Evolutionary conservation across 192 early-diverging fungal species (phyloP), one percentile per base, ranked within the genome.

Genomic region (Podila clonocystis): DNA sequence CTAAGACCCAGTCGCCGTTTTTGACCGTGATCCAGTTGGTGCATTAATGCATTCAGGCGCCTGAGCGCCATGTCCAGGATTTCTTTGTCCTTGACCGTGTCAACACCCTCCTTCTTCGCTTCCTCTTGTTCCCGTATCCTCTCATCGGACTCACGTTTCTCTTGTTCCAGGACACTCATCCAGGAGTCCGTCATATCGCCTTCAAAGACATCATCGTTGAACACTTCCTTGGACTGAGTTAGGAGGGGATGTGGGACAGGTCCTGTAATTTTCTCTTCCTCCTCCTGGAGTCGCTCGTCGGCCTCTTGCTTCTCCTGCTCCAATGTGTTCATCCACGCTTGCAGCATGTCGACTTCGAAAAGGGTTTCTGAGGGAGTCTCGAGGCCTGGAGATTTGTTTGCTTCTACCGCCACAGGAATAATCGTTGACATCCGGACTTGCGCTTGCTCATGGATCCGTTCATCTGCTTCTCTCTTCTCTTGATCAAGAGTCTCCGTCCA

Each of bases 401-500:
- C 8, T 45, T 12, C 41, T 45, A 17, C 3, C 41, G 41, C 41
- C 13, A 17, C 13, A 45, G 41, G 41, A 15, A 45, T 15, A 45
- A 45, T 8, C 15, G 41, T 12, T 45, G 41, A 17, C 41, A 45
- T 17, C 13, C 13, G 41, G 13, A 41, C 38, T 41, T 9, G 38
- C 38, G 41, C 15, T 45, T 12, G 41, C 41, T 45, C 41, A 45
- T 15, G 41, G 41, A 15, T 45, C 26, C 26, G 59, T 17, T 61
- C 59, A 19, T 31, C 11, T 9, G 15, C 17, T 61, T 34, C 59
- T 30, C 2, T 24, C 24, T 65, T 73, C 30, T 80, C 77, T 31
- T 65, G 77, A 7, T 61, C 77, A 3, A 80, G 70, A 12, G 77
- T 73, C 17, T 80, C 77, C 77, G 73, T 80, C 77, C 77, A 80